Evolutionary conservation across 2,329 filamentous ascomycete genomes (phyloP).

Genomic region (Nigrospora oryzae): DNA sequence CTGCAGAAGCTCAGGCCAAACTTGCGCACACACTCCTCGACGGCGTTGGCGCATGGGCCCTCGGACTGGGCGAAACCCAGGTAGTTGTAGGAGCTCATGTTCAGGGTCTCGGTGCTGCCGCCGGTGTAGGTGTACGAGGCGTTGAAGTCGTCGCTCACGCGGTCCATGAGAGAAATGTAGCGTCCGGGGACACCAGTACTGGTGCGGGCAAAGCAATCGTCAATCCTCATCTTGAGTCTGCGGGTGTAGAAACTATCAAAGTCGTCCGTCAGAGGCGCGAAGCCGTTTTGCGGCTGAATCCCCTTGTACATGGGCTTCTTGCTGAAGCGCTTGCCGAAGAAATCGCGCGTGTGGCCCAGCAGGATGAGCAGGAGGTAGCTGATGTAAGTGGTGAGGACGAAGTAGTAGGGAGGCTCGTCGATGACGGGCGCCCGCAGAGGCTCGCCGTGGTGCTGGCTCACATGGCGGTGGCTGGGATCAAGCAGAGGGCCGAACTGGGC

Average conservation of each 20-base stretch:
- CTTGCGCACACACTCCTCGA: constrained; percentile 76
- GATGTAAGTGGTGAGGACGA: constrained; percentile 94
- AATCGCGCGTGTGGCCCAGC: constrained; percentile 91
- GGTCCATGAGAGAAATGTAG: constrained; percentile 87
- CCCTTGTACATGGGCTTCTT: constrained; percentile 75
- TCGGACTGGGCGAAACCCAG: constrained; percentile 97
- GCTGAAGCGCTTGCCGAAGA: constrained; percentile 93
- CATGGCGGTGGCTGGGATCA: constrained; percentile 75
- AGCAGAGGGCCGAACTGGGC: constrained; percentile 86
- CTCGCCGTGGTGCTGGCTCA: constrained; percentile 77
- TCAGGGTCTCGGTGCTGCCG: constrained; percentile 87
- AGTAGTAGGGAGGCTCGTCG: constrained; percentile 95
- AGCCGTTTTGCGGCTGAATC: constrained; percentile 76
- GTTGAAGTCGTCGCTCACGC: constrained; percentile 87
- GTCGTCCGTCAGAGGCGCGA: constrained; percentile 91
- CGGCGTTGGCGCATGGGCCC: constrained; percentile 88
- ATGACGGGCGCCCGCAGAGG: constrained; percentile 77
- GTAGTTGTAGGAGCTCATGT: constrained; percentile 99
- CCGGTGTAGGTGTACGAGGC: constrained; percentile 82
- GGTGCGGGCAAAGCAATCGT: constrained; percentile 91
- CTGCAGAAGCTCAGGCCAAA: constrained; percentile 80
- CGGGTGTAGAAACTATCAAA: constrained; percentile 98
- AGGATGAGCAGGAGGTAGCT: constrained; percentile 95
- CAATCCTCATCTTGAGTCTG: constrained; percentile 85
- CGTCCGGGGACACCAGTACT: constrained; percentile 90